Evolutionary conservation across 148 eudicot genomes (phyloP), one percentile per base, ranked within the genome.

Genomic region (Cornus suecica): DNA sequence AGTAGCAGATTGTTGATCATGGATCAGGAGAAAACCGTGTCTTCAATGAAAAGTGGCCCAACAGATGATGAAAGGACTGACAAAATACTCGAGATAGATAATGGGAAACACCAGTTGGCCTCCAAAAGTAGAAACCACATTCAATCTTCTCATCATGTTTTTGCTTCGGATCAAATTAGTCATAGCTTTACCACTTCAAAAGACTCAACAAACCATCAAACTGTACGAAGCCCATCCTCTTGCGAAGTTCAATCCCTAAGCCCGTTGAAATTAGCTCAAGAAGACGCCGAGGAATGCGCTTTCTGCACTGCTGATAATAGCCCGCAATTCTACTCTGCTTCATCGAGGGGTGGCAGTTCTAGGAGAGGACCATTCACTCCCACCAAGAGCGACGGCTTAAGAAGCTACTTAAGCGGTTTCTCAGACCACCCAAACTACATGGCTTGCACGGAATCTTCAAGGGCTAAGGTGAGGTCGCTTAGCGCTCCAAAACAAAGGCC

Each of bases 401-500:
- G 76, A 70, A 94, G 97, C 88, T 90, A 80, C 78, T 69, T 85
- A 2, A 92, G 96, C 25, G 92, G 88, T 5, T 90, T 80, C 76
- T 89, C 94, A 0, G 96, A 94, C 83, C 79, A 88, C 80, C 98
- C 98, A 4, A 94, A 84, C 73, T 94, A 94, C 80, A 92, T 94
- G 98, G 69, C 92, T 6, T 89, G 73, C 74, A 94, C 98, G 0
- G 86, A 92, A 70, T 92, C 98, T n/a, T 83, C 98, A 1, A 87
- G 70, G 76, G 98, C 98, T 22, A 94, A 94, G 80, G 70, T 80
- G 68, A 87, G 98, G 78, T 94, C 98, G 3, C 68, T 88, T 1
- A 92, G 98, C 67, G 98, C 96, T 0, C 97, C 97, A 0, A 89
- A 83, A 76, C 98, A 90, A 26, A 85, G 98, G 83, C 88, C 90